Conservation (phyloP, 208 protist genomes). For the Leishmania aethiopica region DNA sequence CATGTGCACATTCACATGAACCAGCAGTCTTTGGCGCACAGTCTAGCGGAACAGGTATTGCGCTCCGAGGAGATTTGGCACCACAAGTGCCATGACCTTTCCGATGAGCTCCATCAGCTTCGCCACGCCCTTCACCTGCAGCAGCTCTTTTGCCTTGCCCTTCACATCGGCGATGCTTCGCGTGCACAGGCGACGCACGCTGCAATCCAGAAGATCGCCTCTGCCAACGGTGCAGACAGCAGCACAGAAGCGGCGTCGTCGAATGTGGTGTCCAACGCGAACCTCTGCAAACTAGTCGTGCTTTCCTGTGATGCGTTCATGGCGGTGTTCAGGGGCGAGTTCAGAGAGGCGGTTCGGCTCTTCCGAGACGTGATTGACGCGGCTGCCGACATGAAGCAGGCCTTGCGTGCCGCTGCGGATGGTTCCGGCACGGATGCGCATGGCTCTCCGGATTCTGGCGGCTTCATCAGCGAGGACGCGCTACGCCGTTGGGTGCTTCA, state of each 20-base stretch:
- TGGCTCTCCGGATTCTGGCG: slow-evolving; percentile 1
- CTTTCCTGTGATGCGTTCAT: slow-evolving; percentile 25
- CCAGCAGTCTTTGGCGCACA: slow-evolving; percentile 62
- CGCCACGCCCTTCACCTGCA: slow-evolving; percentile 41
- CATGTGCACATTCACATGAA: slow-evolving; percentile 55
- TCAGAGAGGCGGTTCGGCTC: slow-evolving; percentile 15
- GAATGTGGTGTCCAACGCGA: slow-evolving; percentile 10
- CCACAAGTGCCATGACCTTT: slow-evolving; percentile 17
- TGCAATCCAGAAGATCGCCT: neutral
- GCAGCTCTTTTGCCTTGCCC: slow-evolving; percentile 41
- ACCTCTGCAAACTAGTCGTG: slow-evolving; percentile 12
- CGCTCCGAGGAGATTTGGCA: slow-evolving; percentile 27
- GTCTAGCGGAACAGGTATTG: slow-evolving; percentile 49
- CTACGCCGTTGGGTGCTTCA: slow-evolving; percentile 41
- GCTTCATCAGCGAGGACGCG: slow-evolving; percentile 14
- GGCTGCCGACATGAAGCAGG: slow-evolving; percentile 13
- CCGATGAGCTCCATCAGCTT: slow-evolving; percentile 30
- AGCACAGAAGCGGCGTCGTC: neutral
- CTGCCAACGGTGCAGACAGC: neutral
- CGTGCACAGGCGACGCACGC: slow-evolving; percentile 13
- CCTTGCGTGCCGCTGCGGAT: neutral
- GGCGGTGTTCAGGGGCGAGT: slow-evolving; percentile 23
- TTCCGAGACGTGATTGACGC: slow-evolving; percentile 21
- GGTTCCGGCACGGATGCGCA: neutral
- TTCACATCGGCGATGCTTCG: slow-evolving; percentile 33